phyloP scores from a whole-genome alignment of 352 stramenopile genomes.

The Globisporangium spiculum region DNA sequence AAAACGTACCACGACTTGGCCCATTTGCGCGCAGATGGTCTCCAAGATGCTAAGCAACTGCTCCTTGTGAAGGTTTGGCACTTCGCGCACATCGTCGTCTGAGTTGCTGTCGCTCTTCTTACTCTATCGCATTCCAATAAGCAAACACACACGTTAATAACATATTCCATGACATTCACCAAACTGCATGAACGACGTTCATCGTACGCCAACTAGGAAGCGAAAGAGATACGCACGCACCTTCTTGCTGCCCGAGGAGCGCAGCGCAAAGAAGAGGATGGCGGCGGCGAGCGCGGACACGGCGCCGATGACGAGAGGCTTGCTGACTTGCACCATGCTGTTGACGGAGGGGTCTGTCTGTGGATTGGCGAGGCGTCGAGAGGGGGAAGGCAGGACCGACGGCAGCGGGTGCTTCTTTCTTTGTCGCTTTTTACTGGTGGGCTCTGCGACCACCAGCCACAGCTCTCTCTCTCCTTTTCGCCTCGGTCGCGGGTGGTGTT shows the following conservation, averaged over 20 bases:
- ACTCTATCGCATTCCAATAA: constrained; percentile 21
- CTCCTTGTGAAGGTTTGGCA: constrained; percentile 86
- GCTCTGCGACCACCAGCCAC: constrained; percentile 7
- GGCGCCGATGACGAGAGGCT: constrained; percentile 73
- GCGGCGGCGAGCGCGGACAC: constrained; percentile 59
- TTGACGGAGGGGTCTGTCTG: neutral
- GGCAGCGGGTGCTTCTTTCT: constrained; percentile 7
- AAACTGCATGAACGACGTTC: too few relatives aligned
- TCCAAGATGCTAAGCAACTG: constrained; percentile 85
- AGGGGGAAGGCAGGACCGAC: neutral
- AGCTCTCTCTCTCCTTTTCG: neutral
- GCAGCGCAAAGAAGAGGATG: constrained; percentile 54
- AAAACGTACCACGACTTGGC: constrained; percentile 79
- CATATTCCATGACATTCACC: neutral
- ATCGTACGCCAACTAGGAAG: neutral
- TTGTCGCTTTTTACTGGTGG: constrained; percentile 5
- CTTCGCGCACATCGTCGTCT: constrained; percentile 59
- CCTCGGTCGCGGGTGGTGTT: neutral
- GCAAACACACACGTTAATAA: neutral
- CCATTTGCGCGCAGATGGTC: constrained; percentile 88
- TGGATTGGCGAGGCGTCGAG: neutral
- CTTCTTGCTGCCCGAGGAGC: constrained; percentile 34
- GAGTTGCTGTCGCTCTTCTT: constrained; percentile 55
- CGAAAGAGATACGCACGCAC: constrained; percentile 12
- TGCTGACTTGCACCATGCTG: constrained; percentile 76